phyloP scores from a whole-genome alignment of 306 rosid genomes.

The Chamaecrista fasciculata region DNA sequence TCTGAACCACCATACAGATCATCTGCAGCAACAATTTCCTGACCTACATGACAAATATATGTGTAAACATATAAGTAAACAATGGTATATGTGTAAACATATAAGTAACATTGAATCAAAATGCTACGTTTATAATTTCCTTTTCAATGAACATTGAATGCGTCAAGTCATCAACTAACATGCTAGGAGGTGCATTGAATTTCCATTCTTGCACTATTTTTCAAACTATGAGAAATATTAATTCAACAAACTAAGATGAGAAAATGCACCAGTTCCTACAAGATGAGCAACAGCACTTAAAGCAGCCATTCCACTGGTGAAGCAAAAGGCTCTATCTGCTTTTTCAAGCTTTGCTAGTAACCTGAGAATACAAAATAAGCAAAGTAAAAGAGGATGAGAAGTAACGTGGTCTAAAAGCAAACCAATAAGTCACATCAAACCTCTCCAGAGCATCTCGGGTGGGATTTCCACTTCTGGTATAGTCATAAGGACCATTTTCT shows the following conservation, averaged over 20 bases:
- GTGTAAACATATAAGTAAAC: no score
- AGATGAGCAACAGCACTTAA: slow-evolving; percentile 78
- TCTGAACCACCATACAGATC: slow-evolving; percentile 90
- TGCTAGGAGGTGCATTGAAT: background rate
- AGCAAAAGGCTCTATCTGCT: slow-evolving; percentile 92
- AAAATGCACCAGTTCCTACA: slow-evolving; percentile 62
- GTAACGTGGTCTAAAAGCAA: slow-evolving; percentile 19
- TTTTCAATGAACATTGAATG: background rate
- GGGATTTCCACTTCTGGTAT: slow-evolving; percentile 96
- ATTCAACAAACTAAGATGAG: slow-evolving; percentile 14
- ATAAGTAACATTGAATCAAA: no score
- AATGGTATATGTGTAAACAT: no score
- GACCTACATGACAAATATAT: slow-evolving; percentile 70
- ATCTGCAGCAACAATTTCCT: slow-evolving; percentile 89
- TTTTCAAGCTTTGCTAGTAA: slow-evolving; percentile 82
- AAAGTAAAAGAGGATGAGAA: slow-evolving; percentile 22
- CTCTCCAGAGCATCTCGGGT: slow-evolving; percentile 84
- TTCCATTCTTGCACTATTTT: background rate
- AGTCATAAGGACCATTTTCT: slow-evolving; percentile 87
- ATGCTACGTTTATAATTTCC: background rate
- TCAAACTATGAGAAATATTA: background rate
- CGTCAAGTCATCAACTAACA: background rate
- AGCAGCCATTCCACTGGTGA: slow-evolving; percentile 99
- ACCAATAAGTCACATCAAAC: slow-evolving; percentile 36
- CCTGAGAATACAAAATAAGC: slow-evolving; percentile 44